A percentile compares a stretch with the other conserved stretches of the same genome.
These are phyloP conservation scores for Blepharisma undulans DNA, from an alignment of 169 alveolate species.

Conservation along the genomic window DNA sequence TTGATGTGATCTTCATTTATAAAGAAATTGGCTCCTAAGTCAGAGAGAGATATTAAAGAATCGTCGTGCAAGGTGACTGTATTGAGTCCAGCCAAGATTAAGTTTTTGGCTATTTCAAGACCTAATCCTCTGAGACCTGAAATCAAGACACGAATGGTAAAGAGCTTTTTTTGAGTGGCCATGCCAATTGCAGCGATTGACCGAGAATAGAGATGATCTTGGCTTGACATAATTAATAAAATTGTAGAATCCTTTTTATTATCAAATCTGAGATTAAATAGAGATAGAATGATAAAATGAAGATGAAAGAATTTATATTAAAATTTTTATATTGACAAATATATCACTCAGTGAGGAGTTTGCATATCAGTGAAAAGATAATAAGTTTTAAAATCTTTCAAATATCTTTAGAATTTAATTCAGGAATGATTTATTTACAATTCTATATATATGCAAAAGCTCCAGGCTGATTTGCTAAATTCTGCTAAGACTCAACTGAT, in stretches of 20 bases:
- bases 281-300: neutral
- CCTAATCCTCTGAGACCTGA: conserved; percentile 94
- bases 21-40: conserved; percentile 94
- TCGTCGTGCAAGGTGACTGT: conserved; percentile 92
- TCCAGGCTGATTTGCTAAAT: neutral
- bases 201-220: conserved; percentile 91
- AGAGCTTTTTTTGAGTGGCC: conserved; percentile 95
- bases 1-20: conserved; percentile 89
- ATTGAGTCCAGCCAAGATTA: conserved; percentile 95
- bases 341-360: too few relatives aligned
- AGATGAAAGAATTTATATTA: too few relatives aligned
- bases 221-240: neutral
- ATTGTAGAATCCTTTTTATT: neutral
- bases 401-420: neutral
- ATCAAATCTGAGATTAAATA: neutral
- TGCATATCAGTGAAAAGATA: too few relatives aligned
- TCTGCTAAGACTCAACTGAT: neutral
- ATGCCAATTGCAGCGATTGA: conserved; percentile 98
- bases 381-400: neutral
- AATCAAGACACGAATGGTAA: conserved; percentile 90
- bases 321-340: too few relatives aligned
- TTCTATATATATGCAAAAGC: neutral
- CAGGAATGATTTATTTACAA: too few relatives aligned
- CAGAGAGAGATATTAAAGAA: conserved; percentile 77
- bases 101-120: conserved; percentile 92